Conservation (phyloP, 208 protist genomes). For the Naegleria fowleri region DNA sequence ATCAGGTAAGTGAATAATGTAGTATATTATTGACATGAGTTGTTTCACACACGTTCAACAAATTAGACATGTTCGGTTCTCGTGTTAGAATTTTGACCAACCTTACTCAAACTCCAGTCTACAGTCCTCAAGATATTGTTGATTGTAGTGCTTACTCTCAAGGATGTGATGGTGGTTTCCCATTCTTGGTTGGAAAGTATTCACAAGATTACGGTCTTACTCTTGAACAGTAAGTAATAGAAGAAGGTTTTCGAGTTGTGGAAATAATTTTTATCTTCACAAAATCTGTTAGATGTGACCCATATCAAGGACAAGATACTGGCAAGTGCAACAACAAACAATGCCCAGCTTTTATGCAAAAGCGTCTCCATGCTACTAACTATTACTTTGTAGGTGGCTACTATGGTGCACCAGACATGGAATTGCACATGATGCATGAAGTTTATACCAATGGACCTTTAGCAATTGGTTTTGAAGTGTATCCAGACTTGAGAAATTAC, state of each 20-base stretch:
- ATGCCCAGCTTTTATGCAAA: not conserved
- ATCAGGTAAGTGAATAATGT: no score
- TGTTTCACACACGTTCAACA: no score
- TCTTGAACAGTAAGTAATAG: not conserved
- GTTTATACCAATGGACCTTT: not conserved
- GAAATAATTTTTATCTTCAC: no score
- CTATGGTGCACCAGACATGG: not conserved
- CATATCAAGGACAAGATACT: not conserved
- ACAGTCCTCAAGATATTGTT: not conserved
- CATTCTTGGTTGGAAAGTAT: not conserved
- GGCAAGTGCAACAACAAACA: not conserved
- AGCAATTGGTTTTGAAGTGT: not conserved
- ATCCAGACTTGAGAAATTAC: not conserved
- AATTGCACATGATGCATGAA: slow-evolving; percentile 17
- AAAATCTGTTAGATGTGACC: not conserved
- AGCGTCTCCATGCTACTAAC: not conserved
- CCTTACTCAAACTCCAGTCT: not conserved
- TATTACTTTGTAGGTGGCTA: slow-evolving; percentile 12
- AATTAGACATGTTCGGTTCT: not conserved
- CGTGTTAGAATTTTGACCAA: slow-evolving; percentile 1
- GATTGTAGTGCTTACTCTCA: not conserved
- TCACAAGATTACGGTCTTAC: not conserved
- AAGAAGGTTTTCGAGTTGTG: no score
- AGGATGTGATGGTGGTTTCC: slow-evolving; percentile 18
- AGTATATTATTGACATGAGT: no score